Conservation (phyloP, 805 yeast genomes). For the Sugiyamaella floridensis region DNA sequence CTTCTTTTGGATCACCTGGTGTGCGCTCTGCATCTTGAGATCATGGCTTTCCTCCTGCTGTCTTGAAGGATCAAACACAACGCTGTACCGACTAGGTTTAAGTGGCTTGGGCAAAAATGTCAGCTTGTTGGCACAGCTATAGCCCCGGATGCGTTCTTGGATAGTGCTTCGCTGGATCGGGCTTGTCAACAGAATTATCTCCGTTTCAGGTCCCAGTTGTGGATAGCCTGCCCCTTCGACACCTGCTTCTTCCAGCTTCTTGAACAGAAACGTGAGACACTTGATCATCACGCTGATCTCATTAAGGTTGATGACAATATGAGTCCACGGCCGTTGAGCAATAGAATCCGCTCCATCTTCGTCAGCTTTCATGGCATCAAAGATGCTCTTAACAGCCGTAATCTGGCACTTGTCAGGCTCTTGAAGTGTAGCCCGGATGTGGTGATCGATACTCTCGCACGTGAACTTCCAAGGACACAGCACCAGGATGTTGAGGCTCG, state of each 20-base stretch:
- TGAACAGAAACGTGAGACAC: constrained; percentile 12
- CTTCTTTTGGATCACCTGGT: constrained; percentile 15
- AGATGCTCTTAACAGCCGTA: constrained; percentile 6
- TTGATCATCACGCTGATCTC: constrained; percentile 17
- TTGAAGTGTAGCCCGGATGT: constrained; percentile 22
- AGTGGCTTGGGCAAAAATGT: constrained; percentile 21
- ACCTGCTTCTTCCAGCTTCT: background rate
- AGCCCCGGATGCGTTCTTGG: constrained; percentile 4
- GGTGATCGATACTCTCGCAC: constrained; percentile 25
- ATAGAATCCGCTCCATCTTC: background rate
- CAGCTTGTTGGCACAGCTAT: constrained; percentile 1
- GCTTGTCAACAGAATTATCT: constrained; percentile 14
- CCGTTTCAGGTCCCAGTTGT: constrained; percentile 1
- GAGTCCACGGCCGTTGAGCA: constrained; percentile 20
- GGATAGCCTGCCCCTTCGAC: background rate
- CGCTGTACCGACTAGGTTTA: constrained; percentile 21
- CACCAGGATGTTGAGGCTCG: constrained; percentile 15
- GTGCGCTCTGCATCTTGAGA: constrained; percentile 20
- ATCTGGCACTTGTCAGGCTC: constrained; percentile 19
- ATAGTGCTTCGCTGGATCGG: constrained; percentile 18
- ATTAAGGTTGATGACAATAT: constrained; percentile 24
- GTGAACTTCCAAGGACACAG: constrained; percentile 27
- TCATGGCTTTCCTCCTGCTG: constrained; percentile 19
- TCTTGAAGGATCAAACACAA: constrained; percentile 22
- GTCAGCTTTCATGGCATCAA: background rate